Conservation (phyloP, 176 grass and related monocot species). For the Juncus effusus region DNA sequence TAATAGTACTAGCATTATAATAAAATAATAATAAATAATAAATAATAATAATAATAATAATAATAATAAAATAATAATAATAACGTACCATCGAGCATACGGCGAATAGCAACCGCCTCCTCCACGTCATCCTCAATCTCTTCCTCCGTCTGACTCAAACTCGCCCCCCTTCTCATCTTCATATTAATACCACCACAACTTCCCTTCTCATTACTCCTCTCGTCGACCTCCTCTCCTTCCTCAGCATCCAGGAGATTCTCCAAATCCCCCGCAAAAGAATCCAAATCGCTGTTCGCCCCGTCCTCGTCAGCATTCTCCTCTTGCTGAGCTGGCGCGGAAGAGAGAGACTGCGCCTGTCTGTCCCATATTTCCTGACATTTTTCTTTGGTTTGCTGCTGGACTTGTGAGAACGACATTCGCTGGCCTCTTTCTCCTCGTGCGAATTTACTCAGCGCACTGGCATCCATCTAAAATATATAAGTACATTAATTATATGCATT, state of each 20-base stretch:
- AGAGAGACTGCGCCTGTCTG: conserved; percentile 86
- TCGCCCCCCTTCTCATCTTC: conserved; percentile 82
- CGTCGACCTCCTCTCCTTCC: conserved; percentile 76
- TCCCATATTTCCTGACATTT: conserved; percentile 99
- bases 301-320: conserved; percentile 80
- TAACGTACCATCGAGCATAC: conserved; percentile 78
- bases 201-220: conserved; percentile 47
- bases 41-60: not conserved
- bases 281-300: conserved; percentile 80
- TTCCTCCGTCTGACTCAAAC: conserved; percentile 54
- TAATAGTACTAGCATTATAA: no score
- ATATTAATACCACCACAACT: conserved; percentile 54
- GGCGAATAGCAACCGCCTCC: conserved; percentile 64
- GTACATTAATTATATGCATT: no score
- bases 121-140: conserved; percentile 89
- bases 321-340: conserved; percentile 31
- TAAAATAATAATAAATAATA: not conserved
- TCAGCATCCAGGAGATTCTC: conserved; percentile 92
- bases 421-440: conserved; percentile 90
- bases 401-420: conserved; percentile 95
- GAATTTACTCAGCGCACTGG: conserved; percentile 86
- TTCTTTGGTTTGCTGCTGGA: conserved; percentile 94
- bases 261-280: conserved; percentile 97
- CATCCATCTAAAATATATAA: conserved; percentile 54
- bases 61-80: not conserved